Conservation (phyloP, 352 stramenopile species). For the Pythium monospermum region DNA sequence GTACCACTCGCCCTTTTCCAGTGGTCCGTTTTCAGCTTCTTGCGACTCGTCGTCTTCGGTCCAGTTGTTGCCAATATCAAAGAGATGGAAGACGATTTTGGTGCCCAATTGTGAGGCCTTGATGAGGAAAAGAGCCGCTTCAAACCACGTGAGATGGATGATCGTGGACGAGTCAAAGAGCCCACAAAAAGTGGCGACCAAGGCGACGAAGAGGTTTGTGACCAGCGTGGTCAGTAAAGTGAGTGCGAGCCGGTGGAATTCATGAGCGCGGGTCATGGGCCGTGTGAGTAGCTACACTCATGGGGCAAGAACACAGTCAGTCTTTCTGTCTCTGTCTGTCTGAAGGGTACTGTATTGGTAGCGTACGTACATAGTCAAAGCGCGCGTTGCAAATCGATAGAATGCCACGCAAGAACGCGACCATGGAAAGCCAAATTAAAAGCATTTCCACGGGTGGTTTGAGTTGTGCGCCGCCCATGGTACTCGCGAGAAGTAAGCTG, state of each 20-base stretch:
- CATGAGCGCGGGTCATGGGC: conserved; percentile 47
- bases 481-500: conserved; percentile 65
- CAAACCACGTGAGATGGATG: conserved; percentile 71
- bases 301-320: background rate
- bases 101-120: conserved; percentile 60
- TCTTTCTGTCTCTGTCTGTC: no score
- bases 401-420: conserved; percentile 58
- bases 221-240: conserved; percentile 34
- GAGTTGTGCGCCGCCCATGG: conserved; percentile 37
- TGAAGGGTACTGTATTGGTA: no score
- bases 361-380: conserved; percentile 49
- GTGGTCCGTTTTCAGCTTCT: conserved; percentile 27
- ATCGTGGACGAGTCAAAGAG: conserved; percentile 53
- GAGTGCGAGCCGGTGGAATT: conserved; percentile 51
- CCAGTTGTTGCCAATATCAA: conserved; percentile 33
- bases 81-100: conserved; percentile 65
- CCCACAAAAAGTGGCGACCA: conserved; percentile 27
- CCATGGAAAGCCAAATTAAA: conserved; percentile 57
- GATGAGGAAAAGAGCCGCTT: conserved; percentile 60
- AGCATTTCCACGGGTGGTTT: conserved; percentile 41
- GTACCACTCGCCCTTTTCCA: conserved; percentile 62
- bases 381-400: conserved; percentile 52
- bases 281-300: conserved; percentile 42
- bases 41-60: no score
- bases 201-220: conserved; percentile 40